Evolutionary conservation across 2,329 filamentous ascomycete genomes (phyloP).

Genomic region (Ophiostoma sp.): DNA sequence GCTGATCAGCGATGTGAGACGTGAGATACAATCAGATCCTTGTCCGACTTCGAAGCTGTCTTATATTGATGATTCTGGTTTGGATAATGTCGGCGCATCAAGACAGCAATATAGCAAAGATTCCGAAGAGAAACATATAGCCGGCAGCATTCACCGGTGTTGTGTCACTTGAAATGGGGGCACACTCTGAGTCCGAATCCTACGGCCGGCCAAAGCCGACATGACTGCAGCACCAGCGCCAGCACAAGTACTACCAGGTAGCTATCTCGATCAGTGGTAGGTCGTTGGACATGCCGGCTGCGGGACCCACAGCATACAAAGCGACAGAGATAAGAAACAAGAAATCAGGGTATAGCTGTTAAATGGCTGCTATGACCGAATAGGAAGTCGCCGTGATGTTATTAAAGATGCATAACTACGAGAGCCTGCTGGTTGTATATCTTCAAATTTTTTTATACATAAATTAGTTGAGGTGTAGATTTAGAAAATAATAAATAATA

Average conservation of each 20-base stretch:
- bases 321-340: neutral
- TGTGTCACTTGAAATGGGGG: neutral
- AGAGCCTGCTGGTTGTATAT: too few relatives aligned
- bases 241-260: neutral
- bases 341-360: neutral
- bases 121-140: neutral
- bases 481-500: too few relatives aligned
- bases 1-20: neutral
- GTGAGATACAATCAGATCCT: neutral
- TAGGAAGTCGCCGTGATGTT: neutral
- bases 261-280: neutral
- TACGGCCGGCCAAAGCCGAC: neutral
- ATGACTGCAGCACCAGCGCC: neutral
- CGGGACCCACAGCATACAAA: constrained; percentile 5
- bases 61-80: too few relatives aligned
- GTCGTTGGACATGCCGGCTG: neutral
- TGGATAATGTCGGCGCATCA: too few relatives aligned
- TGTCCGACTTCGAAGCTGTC: neutral
- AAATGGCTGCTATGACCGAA: neutral
- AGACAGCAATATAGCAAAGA: neutral
- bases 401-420: neutral
- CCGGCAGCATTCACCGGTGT: neutral
- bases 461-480: too few relatives aligned
- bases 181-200: neutral
- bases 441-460: too few relatives aligned